phyloP scores from a whole-genome alignment of 2,329 filamentous ascomycete species.

The Thelonectria rubi region DNA sequence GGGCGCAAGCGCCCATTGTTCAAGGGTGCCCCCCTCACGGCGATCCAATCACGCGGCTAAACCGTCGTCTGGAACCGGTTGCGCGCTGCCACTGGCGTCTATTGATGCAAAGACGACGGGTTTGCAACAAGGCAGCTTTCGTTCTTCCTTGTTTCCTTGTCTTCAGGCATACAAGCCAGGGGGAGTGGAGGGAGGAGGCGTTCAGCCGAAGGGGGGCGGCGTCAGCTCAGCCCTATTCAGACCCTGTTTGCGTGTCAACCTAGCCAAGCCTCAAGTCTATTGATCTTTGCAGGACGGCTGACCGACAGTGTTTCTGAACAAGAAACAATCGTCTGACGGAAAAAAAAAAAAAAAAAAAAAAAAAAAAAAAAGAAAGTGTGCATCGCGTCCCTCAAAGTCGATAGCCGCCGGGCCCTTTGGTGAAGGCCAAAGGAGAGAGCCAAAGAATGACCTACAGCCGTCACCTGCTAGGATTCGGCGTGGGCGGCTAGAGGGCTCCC shows the following conservation, averaged over 20 bases:
- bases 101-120: constrained; percentile 23
- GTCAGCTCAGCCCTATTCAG: neutral
- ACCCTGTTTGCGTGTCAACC: neutral
- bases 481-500: constrained; percentile 39
- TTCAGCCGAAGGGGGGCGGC: neutral
- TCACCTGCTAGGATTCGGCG: constrained; percentile 20
- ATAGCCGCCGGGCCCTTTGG: neutral
- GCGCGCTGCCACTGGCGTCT: constrained; percentile 43
- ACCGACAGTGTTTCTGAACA: neutral
- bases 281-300: neutral
- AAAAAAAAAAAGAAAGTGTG: neutral
- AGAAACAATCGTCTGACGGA: too few relatives aligned
- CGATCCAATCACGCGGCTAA: constrained; percentile 44
- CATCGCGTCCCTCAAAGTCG: neutral
- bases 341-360: neutral
- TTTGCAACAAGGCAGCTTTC: neutral
- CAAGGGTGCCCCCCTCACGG: constrained; percentile 27
- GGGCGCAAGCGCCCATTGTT: constrained; percentile 43
- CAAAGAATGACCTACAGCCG: neutral
- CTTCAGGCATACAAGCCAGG: neutral
- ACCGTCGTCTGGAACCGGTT: constrained; percentile 38
- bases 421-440: neutral
- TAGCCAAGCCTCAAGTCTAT: neutral
- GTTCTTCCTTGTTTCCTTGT: neutral
- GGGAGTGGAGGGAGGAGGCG: too few relatives aligned